Evolutionary conservation across 2,329 filamentous ascomycete species (phyloP).

Genomic region (Trichoderma sp.): DNA sequence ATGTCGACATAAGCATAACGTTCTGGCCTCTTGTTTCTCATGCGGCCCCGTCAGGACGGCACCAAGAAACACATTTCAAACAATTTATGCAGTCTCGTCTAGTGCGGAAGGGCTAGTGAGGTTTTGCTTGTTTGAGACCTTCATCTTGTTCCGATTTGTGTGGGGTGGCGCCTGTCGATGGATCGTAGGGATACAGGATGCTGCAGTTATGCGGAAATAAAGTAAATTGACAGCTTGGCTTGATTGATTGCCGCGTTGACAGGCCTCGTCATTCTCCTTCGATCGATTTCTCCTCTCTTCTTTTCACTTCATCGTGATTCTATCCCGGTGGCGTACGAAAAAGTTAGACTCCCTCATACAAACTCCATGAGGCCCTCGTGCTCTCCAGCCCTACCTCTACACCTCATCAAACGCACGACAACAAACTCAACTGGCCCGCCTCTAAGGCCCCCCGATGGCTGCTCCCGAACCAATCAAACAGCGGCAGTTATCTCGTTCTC

Average conservation of each 20-base stretch:
- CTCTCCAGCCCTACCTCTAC: not conserved
- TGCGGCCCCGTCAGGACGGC: constrained; percentile 5
- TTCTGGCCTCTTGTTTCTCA: constrained; percentile 23
- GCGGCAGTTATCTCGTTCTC: not conserved
- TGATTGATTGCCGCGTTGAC: not conserved
- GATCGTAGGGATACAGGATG: not conserved
- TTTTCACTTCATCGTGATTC: not conserved
- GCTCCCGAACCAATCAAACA: not conserved
- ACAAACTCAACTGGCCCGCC: not conserved
- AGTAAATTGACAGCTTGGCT: not conserved
- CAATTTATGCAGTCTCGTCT: not conserved
- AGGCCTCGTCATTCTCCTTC: not conserved
- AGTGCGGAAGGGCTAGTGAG: not conserved
- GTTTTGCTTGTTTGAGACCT: not conserved
- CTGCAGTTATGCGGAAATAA: not conserved
- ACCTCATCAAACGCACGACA: not conserved
- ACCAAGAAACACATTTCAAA: constrained; percentile 15
- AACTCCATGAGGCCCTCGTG: not conserved
- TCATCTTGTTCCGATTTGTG: not conserved
- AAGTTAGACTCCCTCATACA: not conserved
- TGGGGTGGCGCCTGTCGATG: not conserved
- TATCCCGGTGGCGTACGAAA: not conserved
- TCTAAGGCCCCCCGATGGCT: not conserved
- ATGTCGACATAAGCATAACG: constrained; percentile 25
- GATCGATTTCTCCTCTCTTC: not conserved